Conservation (phyloP, 768 basidiomycete genomes). For the Amanita fuliginea region DNA sequence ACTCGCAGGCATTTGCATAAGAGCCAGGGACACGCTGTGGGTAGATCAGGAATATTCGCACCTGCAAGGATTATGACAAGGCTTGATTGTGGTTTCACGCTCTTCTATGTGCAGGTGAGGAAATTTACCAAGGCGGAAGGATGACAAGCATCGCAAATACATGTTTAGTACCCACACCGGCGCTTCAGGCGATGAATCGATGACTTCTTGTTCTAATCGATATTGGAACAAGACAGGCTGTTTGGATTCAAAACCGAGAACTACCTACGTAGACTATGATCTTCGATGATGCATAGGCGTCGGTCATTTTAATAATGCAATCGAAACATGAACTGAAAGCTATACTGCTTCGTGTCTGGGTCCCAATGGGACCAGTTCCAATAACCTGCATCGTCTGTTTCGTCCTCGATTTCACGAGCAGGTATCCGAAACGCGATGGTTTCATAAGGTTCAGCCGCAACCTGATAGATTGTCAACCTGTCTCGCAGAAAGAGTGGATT, state of each 20-base stretch:
- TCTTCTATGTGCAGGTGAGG: conserved; percentile 15
- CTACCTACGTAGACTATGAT: background rate
- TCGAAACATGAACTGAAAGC: conserved; percentile 96
- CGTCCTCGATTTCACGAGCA: conserved; percentile 93
- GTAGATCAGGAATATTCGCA: too few relatives aligned
- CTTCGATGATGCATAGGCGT: background rate
- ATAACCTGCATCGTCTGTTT: conserved; percentile 78
- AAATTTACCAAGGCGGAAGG: conserved; percentile 15
- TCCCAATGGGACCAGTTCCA: conserved; percentile 99
- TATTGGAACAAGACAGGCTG: background rate
- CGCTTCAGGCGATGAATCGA: conserved; percentile 16
- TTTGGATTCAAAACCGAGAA: background rate
- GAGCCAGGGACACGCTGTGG: too few relatives aligned
- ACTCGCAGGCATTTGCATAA: too few relatives aligned
- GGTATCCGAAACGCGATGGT: conserved; percentile 99
- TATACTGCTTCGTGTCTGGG: conserved; percentile 96
- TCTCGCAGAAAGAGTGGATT: background rate
- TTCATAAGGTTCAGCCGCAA: conserved; percentile 99
- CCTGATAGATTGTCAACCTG: conserved; percentile 38
- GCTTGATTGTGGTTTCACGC: too few relatives aligned
- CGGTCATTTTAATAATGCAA: conserved; percentile 26
- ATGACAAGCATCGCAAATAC: conserved; percentile 7
- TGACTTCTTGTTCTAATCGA: conserved; percentile 15
- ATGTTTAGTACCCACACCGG: conserved; percentile 17
- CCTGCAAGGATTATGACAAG: too few relatives aligned